Evolutionary conservation across 148 eudicot species (phyloP), one percentile per base, ranked within the genome.

Genomic region (Simmondsia chinensis): DNA sequence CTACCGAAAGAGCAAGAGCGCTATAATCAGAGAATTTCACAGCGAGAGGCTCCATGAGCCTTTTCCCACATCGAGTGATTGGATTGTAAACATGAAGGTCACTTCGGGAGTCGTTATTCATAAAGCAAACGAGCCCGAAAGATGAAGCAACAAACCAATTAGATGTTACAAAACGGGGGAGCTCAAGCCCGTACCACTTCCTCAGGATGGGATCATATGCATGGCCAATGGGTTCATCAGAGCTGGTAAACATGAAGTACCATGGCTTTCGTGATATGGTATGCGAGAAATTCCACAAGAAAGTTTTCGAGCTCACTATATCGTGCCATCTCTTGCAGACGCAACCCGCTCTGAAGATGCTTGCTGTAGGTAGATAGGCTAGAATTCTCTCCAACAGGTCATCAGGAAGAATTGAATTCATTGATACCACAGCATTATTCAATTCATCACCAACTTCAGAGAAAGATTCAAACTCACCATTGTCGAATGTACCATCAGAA

Each of bases 181-280:
- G 86, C 35, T 91, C 81, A 22, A 82, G 63, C 39, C 71, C 43
- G 20, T 85, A 74, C 97, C 97, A 85, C 27, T 85, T 91, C n/a
- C 70, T 50, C 24, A 82, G 68, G 31, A 69, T 21, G 1, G 95
- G 95, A 50, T 91, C 97, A 48, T 67, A 85, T 1, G 94, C 87
- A 64, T 81, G 79, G 9, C 97, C 97, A 20, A 50, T 61, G 18
- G 77, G 78, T 18, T 85, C 82, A 42, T 76, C 81, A 7, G 80
- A 69, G 60, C 83, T 71, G 2, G 88, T 91, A 43, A 91, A 91
- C 97, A 91, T 91, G 61, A 79, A 91, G 59, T 91, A 91, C 94
- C 95, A 91, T 1, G 97, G 97, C 59, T 76, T 85, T 30, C 76
- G 88, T 4, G 70, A 39, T 25, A 57, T 28, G 7, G 35, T 40